phyloP scores from a whole-genome alignment of 257 asterid species.

The Echites panduratus region DNA sequence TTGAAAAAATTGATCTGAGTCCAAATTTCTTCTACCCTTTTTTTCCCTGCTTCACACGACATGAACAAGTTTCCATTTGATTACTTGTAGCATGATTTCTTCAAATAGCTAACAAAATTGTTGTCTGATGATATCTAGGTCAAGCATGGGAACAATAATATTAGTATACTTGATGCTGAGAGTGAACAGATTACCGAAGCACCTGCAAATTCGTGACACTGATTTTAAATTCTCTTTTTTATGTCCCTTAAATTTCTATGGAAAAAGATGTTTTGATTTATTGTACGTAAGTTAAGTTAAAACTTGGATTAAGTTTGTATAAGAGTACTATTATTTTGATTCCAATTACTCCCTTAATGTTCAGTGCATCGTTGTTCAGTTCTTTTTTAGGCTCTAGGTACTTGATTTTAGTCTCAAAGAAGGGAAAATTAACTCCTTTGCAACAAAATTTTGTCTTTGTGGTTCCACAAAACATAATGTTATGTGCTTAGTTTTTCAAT shows the following conservation, averaged over 20 bases:
- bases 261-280: slow-evolving; percentile 12
- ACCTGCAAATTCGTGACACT: slow-evolving; percentile 34
- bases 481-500: no score
- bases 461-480: no score
- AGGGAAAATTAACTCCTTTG: no score
- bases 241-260: neutral
- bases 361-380: neutral
- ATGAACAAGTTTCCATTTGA: neutral
- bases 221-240: slow-evolving; percentile 2
- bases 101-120: neutral
- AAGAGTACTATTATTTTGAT: slow-evolving; percentile 13
- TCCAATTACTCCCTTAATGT: neutral
- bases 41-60: neutral
- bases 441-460: no score
- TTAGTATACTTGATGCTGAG: slow-evolving; percentile 78
- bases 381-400: neutral
- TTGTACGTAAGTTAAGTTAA: slow-evolving; percentile 43
- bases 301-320: slow-evolving; percentile 20
- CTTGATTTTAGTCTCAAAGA: no score
- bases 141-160: slow-evolving; percentile 82
- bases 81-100: neutral
- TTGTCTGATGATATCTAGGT: slow-evolving; percentile 39
- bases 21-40: neutral
- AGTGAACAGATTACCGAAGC: slow-evolving; percentile 60
- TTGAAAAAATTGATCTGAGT: neutral